A percentile compares a stretch with the other conserved stretches of the same genome.
Conservation (phyloP, 208 protist species). For the Leptomonas seymouri region DNA sequence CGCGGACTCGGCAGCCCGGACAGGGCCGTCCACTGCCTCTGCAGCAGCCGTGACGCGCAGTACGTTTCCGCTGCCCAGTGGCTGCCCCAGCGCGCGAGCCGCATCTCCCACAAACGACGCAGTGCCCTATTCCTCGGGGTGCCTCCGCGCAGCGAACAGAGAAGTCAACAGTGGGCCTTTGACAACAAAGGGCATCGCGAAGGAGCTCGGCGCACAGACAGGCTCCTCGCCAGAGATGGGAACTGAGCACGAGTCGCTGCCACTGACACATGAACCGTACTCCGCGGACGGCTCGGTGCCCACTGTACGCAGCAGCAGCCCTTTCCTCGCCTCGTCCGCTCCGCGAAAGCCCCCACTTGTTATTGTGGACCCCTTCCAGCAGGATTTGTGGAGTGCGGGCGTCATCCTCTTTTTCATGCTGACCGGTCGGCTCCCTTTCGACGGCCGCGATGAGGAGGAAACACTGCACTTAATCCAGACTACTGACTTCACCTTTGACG, state of each 20-base stretch:
- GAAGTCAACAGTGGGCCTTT: background rate
- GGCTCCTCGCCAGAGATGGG: constrained; percentile 4
- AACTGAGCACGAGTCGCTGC: background rate
- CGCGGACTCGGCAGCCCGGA: constrained; percentile 1
- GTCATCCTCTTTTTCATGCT: constrained; percentile 96
- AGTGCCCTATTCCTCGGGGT: background rate
- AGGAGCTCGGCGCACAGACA: constrained; percentile 15
- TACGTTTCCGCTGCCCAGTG: background rate
- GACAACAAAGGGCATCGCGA: constrained; percentile 12
- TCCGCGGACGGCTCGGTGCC: background rate
- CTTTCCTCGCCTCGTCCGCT: background rate
- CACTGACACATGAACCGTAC: background rate
- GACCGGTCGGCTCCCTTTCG: constrained; percentile 97
- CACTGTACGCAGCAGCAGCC: background rate
- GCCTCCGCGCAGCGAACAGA: background rate
- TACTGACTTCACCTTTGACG: constrained; percentile 55
- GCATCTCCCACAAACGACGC: background rate
- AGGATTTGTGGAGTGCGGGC: constrained; percentile 92
- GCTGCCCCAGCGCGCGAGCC: constrained; percentile 1
- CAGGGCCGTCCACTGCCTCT: background rate
- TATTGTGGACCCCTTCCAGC: constrained; percentile 75
- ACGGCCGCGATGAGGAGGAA: constrained; percentile 93
- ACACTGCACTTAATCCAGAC: constrained; percentile 89
- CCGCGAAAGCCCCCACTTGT: constrained; percentile 28
- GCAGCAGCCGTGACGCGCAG: background rate